Evolutionary conservation across 805 yeast genomes (phyloP).

Genomic region (Metschnikowia borealis): DNA sequence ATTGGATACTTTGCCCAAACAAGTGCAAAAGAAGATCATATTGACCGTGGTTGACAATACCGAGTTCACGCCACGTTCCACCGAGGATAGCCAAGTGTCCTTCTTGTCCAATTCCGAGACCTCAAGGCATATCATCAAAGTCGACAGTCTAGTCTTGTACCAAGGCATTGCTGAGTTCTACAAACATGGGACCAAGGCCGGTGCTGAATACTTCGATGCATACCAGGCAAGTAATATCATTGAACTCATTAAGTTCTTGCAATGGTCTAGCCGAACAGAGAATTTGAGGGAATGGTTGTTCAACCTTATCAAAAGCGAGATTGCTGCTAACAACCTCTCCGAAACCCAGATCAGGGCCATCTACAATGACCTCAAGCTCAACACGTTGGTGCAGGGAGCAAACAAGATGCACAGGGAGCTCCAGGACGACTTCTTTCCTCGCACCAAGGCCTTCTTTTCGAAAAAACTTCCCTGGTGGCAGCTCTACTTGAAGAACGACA

Average conservation of each 20-base stretch:
- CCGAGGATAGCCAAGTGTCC: constrained; percentile 26
- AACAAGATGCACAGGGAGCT: constrained; percentile 33
- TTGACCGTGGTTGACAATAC: constrained; percentile 36
- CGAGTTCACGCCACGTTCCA: constrained; percentile 35
- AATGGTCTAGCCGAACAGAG: constrained; percentile 25
- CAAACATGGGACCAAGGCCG: constrained; percentile 29
- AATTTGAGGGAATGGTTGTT: constrained; percentile 22
- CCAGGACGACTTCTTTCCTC: constrained; percentile 32
- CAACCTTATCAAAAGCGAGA: constrained; percentile 12
- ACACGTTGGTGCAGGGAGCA: constrained; percentile 27
- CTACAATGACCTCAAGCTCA: constrained; percentile 20
- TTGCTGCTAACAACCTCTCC: constrained; percentile 13
- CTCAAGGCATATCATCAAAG: constrained; percentile 28
- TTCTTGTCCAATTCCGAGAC: constrained; percentile 13
- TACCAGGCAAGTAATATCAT: constrained; percentile 33
- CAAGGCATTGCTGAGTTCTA: constrained; percentile 30
- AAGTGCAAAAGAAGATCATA: constrained; percentile 22
- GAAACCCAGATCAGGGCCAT: constrained; percentile 16
- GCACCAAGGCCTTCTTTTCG: constrained; percentile 27
- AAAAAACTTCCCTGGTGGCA: constrained; percentile 38
- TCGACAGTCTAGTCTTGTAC: constrained; percentile 25
- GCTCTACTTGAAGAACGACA: constrained; percentile 39
- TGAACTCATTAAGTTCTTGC: constrained; percentile 29
- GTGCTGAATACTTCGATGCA: constrained; percentile 26
- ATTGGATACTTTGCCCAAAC: constrained; percentile 13